phyloP scores from a whole-genome alignment of 257 asterid species.

The Jasminum sambac region DNA sequence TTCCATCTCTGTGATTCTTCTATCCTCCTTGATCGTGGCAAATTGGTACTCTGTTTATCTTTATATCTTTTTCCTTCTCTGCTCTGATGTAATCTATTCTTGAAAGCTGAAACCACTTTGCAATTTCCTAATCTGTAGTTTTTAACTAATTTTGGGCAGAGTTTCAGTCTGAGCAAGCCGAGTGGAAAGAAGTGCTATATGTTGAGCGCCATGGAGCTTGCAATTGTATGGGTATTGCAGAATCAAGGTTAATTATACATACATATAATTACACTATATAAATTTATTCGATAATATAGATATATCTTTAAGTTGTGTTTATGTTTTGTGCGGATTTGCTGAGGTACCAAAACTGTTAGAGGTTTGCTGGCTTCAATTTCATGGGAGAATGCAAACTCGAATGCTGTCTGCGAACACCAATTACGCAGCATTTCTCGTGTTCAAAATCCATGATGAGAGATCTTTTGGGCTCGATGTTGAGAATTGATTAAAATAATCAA shows the following conservation, averaged over 20 bases:
- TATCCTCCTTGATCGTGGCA: conserved; percentile 30
- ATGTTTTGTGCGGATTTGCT: conserved; percentile 37
- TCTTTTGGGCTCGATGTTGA: conserved; percentile 26
- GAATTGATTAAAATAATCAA: no score
- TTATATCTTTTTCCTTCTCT: no score
- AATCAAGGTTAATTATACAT: conserved; percentile 39
- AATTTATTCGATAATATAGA: background rate
- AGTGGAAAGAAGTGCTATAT: conserved; percentile 43
- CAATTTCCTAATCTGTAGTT: conserved; percentile 1
- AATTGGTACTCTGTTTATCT: conserved; percentile 21
- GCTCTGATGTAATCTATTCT: no score
- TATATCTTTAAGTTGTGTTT: no score
- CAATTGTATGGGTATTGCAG: conserved; percentile 34
- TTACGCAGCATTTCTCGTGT: conserved; percentile 34
- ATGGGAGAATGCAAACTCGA: conserved; percentile 27
- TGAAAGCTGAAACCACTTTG: no score
- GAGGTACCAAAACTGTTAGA: conserved; percentile 46
- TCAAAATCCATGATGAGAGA: conserved; percentile 3
- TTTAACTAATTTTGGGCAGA: conserved; percentile 38
- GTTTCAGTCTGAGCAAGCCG: conserved; percentile 28
- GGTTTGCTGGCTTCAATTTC: conserved; percentile 50
- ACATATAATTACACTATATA: no score
- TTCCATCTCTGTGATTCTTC: conserved; percentile 26
- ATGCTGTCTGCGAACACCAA: conserved; percentile 29
- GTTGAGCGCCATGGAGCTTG: conserved; percentile 42